Evolutionary conservation across 2,329 filamentous ascomycete genomes (phyloP).

Genomic region (Penicillium sp.): DNA sequence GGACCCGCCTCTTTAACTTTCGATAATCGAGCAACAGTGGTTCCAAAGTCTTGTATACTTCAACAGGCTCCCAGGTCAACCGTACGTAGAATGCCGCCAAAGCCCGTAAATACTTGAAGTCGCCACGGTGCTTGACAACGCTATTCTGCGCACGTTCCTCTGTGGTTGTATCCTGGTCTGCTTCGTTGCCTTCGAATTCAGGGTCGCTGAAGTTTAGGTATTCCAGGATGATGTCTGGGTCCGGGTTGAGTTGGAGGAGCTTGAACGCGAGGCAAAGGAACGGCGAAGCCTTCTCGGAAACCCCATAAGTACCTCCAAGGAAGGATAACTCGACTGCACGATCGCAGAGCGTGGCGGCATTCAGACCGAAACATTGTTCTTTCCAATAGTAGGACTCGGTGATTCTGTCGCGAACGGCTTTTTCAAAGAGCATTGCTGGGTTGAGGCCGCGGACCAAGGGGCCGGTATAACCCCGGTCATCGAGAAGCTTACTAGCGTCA

Average conservation of each 20-base stretch:
- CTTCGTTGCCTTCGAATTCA: constrained; percentile 54
- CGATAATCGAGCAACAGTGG: constrained; percentile 80
- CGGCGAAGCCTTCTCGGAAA: constrained; percentile 80
- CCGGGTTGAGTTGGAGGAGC: constrained; percentile 83
- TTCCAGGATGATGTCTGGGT: constrained; percentile 76
- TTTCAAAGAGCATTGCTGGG: constrained; percentile 94
- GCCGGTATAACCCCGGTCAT: constrained; percentile 83
- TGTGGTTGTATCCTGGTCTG: constrained; percentile 24
- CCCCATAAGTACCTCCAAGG: constrained; percentile 86
- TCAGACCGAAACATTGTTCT: constrained; percentile 96
- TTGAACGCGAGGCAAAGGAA: constrained; percentile 97
- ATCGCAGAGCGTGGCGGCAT: constrained; percentile 79
- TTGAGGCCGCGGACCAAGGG: constrained; percentile 86
- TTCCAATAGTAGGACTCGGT: constrained; percentile 97
- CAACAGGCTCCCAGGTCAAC: constrained; percentile 79
- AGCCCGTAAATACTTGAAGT: constrained; percentile 80
- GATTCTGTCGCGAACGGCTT: constrained; percentile 93
- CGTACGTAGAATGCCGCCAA: constrained; percentile 93
- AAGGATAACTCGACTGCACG: constrained; percentile 83
- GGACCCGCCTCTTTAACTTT: constrained; percentile 78
- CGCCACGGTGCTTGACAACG: constrained; percentile 43
- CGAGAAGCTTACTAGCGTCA: constrained; percentile 77
- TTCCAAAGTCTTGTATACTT: constrained; percentile 81
- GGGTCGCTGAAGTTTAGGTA: constrained; percentile 81
- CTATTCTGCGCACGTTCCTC: constrained; percentile 32